Conservation (phyloP, 1,139 yeast species). For the Geotrichum candidum region DNA sequence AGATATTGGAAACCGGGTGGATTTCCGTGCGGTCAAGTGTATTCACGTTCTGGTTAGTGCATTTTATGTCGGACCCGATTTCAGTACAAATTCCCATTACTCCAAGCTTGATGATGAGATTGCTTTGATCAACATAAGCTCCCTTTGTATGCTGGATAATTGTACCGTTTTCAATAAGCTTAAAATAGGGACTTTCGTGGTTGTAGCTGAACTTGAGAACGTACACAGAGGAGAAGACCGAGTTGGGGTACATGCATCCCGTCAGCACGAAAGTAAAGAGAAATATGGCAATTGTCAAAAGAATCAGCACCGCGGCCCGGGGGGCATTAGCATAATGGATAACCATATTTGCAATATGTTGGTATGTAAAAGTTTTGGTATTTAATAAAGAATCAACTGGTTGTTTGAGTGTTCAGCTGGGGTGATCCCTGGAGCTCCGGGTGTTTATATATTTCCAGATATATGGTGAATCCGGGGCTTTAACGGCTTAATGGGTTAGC, state of each 20-base stretch:
- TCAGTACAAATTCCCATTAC: conserved; percentile 13
- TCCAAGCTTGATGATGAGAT: conserved; percentile 3
- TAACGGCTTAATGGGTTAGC: no score
- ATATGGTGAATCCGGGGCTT: no score
- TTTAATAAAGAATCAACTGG: no score
- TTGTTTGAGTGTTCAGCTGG: no score
- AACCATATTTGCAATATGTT: background rate
- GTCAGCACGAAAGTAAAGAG: conserved; percentile 47
- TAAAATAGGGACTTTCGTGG: conserved; percentile 38
- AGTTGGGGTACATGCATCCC: conserved; percentile 43
- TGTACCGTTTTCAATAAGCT: conserved; percentile 34
- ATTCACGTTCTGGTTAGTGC: conserved; percentile 7
- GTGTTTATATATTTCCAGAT: no score
- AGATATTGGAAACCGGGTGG: conserved; percentile 5
- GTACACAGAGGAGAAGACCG: conserved; percentile 44
- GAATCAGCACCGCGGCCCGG: background rate
- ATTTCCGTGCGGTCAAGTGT: conserved; percentile 4
- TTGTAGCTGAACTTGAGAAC: conserved; percentile 46
- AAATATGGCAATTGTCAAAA: conserved; percentile 37
- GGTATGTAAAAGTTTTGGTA: background rate
- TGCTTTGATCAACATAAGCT: background rate
- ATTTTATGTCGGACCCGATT: background rate
- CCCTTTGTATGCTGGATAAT: conserved; percentile 23
- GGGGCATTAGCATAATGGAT: conserved; percentile 7
- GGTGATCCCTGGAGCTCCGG: no score